Evolutionary conservation across 768 basidiomycete genomes (phyloP).

Genomic region (Calvatia gigantea): DNA sequence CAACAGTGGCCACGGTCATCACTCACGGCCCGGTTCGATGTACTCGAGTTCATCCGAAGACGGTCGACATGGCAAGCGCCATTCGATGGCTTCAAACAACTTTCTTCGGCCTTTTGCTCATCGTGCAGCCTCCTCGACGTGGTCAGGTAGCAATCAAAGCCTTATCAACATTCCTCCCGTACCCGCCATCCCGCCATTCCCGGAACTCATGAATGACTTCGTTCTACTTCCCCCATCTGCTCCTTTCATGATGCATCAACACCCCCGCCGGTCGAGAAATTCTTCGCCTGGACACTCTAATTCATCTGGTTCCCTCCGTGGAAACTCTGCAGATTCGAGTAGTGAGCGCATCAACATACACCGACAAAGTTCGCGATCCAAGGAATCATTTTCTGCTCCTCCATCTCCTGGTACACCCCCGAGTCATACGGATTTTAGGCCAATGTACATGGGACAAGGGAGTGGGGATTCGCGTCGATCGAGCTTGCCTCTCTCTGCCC

Average conservation of each 20-base stretch:
- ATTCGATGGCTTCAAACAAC: conserved; percentile 28
- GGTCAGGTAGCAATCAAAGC: conserved; percentile 37
- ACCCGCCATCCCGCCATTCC: conserved; percentile 39
- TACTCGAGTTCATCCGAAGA: conserved; percentile 61
- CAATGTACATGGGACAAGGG: conserved; percentile 19
- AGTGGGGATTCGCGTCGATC: conserved; percentile 25
- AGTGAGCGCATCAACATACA: conserved; percentile 23
- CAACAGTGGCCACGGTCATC: conserved; percentile 25
- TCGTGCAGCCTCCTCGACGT: conserved; percentile 30
- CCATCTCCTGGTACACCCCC: conserved; percentile 14
- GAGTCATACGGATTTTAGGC: conserved; percentile 7
- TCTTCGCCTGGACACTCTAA: conserved; percentile 31
- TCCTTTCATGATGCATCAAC: conserved; percentile 72
- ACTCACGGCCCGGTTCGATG: conserved; percentile 53
- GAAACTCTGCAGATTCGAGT: conserved; percentile 31
- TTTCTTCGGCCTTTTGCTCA: conserved; percentile 22
- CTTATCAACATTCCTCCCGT: conserved; percentile 34
- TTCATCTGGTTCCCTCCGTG: conserved; percentile 34
- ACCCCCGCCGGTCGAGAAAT: conserved; percentile 37
- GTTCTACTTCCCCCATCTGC: conserved; percentile 70
- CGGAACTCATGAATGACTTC: conserved; percentile 53
- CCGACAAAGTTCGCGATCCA: conserved; percentile 14
- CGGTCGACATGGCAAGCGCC: conserved; percentile 38
- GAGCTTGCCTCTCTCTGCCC: conserved; percentile 15
- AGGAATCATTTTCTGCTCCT: conserved; percentile 17